These are phyloP conservation scores for Ceratobasidium theobromae DNA, from an alignment of 1,284 basidiomycete species.

Conservation along the genomic window DNA sequence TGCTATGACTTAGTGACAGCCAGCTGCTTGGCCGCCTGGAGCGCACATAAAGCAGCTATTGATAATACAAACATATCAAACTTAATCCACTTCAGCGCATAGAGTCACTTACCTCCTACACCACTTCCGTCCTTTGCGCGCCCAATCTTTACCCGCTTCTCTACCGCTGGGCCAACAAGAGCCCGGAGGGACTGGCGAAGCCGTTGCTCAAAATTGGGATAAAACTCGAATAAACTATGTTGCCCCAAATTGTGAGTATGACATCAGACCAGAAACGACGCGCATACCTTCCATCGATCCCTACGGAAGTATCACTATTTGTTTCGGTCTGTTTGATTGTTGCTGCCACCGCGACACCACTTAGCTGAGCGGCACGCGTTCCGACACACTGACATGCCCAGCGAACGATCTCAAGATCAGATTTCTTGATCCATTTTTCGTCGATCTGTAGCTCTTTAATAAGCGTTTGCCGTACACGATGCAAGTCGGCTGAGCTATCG, in stretches of 20 bases:
- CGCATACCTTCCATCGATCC: slow-evolving; percentile 83
- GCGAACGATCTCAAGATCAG: slow-evolving; percentile 70
- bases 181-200: slow-evolving; percentile 73
- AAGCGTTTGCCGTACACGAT: slow-evolving; percentile 30
- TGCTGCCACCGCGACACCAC: slow-evolving; percentile 85
- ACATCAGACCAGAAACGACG: slow-evolving; percentile 32
- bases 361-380: slow-evolving; percentile 78
- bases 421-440: slow-evolving; percentile 49
- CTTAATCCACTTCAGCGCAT: neutral
- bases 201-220: slow-evolving; percentile 79
- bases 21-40: slow-evolving; percentile 60
- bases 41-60: slow-evolving; percentile 72
- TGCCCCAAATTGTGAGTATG: neutral
- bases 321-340: slow-evolving; percentile 77
- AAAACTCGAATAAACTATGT: slow-evolving; percentile 81
- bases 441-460: slow-evolving; percentile 18
- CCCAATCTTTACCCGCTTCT: slow-evolving; percentile 79
- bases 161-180: slow-evolving; percentile 78
- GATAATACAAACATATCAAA: neutral
- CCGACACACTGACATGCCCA: slow-evolving; percentile 80
- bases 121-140: slow-evolving; percentile 97
- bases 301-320: slow-evolving; percentile 65
- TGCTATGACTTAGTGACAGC: neutral
- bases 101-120: slow-evolving; percentile 74
- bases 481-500: slow-evolving; percentile 40